Conservation (phyloP, 805 yeast species). For the Lachancea fermentati region DNA sequence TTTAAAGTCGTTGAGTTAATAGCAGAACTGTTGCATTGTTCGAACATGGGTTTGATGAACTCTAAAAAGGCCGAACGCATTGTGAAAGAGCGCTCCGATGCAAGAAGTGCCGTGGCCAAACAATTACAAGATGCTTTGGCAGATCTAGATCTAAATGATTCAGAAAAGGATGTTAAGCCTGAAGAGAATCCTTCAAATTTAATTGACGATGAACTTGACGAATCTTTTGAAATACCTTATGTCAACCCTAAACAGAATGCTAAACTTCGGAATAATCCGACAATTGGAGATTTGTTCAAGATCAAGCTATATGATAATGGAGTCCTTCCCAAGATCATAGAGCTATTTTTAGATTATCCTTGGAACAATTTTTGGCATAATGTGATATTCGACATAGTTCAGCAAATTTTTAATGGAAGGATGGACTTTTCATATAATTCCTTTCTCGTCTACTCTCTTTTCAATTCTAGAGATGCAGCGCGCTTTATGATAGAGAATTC, state of each 20-base stretch:
- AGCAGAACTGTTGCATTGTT: slow-evolving; percentile 92
- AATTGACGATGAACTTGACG: slow-evolving; percentile 29
- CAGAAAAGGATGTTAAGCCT: slow-evolving; percentile 4
- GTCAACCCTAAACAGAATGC: slow-evolving; percentile 36
- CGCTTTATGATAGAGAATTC: slow-evolving; percentile 12
- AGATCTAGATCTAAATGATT: slow-evolving; percentile 20
- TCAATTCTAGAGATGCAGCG: slow-evolving; percentile 19
- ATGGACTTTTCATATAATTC: slow-evolving; percentile 82
- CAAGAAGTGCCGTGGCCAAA: slow-evolving; percentile 49
- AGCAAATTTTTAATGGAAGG: slow-evolving; percentile 86
- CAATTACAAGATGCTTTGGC: slow-evolving; percentile 31
- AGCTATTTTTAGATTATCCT: slow-evolving; percentile 77
- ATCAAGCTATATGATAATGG: slow-evolving; percentile 72
- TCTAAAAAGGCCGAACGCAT: slow-evolving; percentile 66
- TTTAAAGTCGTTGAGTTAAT: slow-evolving; percentile 87
- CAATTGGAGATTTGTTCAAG: slow-evolving; percentile 84
- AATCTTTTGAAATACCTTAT: slow-evolving; percentile 32
- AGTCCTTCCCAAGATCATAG: slow-evolving; percentile 60
- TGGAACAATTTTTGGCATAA: slow-evolving; percentile 98
- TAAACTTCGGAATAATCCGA: slow-evolving; percentile 50
- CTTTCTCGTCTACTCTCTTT: slow-evolving; percentile 45
- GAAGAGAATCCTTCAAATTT: slow-evolving; percentile 9
- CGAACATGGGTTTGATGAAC: slow-evolving; percentile 91
- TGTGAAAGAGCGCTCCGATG: slow-evolving; percentile 61
- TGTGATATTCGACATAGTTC: slow-evolving; percentile 93